Base-by-base conservation (phyloP, 1,139 yeast species). In the Candida frijolesensis region DNA sequence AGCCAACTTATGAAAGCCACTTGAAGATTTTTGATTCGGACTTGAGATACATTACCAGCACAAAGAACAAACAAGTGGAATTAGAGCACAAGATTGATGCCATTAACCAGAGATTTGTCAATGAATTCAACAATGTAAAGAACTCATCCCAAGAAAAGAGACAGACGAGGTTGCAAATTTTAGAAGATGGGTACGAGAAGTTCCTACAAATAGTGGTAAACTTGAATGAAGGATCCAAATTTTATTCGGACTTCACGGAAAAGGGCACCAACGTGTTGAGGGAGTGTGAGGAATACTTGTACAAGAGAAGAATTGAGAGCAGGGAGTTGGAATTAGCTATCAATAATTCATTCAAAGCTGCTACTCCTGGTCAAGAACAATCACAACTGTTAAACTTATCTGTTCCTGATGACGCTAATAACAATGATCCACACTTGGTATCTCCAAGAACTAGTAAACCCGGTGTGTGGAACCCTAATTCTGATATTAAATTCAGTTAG, bases 141-240 rank as follows among this genome's bases (percentile, higher is more conserved):
- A 48, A 67, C 59, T 54, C 71, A 58, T 54, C 67, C 2, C 71
- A 52, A 55, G 62, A 33, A 50, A 67, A 70, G 25, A 68, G 92
- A 33, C 80, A 78, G 49, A 69, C 71, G 32, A 78, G 79, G 1
- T 65, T 88, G 42, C 85, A 82, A 51, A 68, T 67, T 2, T 64
- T 89, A 27, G 89, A 86, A 51, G 65, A 71, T 2, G 83, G 81
- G 0, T 83, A 76, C 58, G 66, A 74, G 30, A 78, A 80, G 52
- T 88, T 75, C 59, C 64, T 74, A 41, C 90, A 85, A 57, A 70
- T 89, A 7, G 65, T 78, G 18, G 70, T 76, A 15, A 87, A 89
- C 59, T 64, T 90, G 39, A 78, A 79, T 38, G 89, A 87, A 58
- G 97, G 96, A 0, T 62, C 82, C 0, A 76, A 77, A 50, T 91